These are phyloP conservation scores for Tolypocladium tundrense DNA, from an alignment of 2,329 filamentous ascomycete genomes.

Conservation along the genomic window DNA sequence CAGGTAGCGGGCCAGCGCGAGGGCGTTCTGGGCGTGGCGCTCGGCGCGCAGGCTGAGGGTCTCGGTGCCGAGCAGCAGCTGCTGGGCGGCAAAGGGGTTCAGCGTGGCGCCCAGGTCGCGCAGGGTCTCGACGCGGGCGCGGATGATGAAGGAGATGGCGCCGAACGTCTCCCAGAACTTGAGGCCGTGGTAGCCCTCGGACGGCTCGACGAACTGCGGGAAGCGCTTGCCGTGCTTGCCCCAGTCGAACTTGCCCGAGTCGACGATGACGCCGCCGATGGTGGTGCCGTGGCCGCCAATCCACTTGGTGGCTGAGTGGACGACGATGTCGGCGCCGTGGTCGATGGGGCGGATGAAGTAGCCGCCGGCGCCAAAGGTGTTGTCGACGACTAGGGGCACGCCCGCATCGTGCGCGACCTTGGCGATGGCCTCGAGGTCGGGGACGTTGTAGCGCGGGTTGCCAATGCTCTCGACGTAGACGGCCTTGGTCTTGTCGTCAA, in stretches of 20 bases:
- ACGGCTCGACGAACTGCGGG: conserved; percentile 84
- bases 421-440: conserved; percentile 79
- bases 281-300: conserved; percentile 94
- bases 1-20: conserved; percentile 72
- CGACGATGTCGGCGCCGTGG: conserved; percentile 85
- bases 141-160: conserved; percentile 69
- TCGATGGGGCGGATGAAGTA: conserved; percentile 82
- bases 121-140: conserved; percentile 79
- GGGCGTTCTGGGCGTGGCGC: conserved; percentile 75
- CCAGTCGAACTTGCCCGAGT: conserved; percentile 92
- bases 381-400: conserved; percentile 67
- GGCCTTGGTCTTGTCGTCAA: conserved; percentile 89
- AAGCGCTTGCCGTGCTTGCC: conserved; percentile 73
- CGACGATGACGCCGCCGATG: conserved; percentile 75
- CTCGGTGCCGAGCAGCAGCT: conserved; percentile 81
- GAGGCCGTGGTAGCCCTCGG: conserved; percentile 82
- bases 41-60: conserved; percentile 81
- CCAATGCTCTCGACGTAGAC: conserved; percentile 88
- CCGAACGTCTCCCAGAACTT: conserved; percentile 95
- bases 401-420: conserved; percentile 64
- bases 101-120: conserved; percentile 75
- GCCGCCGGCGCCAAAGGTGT: conserved; percentile 89
- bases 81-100: conserved; percentile 87
- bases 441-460: conserved; percentile 88
- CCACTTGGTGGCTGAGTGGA: conserved; percentile 94